Conservation (phyloP, 352 stramenopile species). For the Globisporangium heterothallicum region DNA sequence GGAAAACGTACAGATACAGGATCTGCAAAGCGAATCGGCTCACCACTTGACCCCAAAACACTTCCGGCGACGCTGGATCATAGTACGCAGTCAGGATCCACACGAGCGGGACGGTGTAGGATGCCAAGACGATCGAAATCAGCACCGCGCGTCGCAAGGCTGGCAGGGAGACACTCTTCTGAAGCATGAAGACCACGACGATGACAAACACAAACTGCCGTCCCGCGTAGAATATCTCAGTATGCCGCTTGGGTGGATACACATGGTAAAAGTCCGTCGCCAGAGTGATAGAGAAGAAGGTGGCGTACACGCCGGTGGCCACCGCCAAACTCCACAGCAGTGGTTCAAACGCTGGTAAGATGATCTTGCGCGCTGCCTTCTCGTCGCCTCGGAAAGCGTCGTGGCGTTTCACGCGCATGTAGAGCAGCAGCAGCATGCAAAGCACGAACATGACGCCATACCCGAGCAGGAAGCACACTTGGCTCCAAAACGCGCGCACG, state of each 20-base stretch:
- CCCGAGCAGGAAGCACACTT: conserved; percentile 23
- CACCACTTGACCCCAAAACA: conserved; percentile 7
- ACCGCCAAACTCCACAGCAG: conserved; percentile 33
- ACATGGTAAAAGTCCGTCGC: conserved; percentile 4
- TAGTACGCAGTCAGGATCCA: conserved; percentile 6
- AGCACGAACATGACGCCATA: conserved; percentile 17
- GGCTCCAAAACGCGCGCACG: background rate
- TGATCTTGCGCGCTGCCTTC: conserved; percentile 24
- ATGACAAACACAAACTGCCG: conserved; percentile 34
- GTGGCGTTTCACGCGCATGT: conserved; percentile 21
- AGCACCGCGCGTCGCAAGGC: conserved; percentile 25
- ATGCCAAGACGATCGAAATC: conserved; percentile 24
- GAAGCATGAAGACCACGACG: conserved; percentile 35
- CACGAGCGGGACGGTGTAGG: conserved; percentile 25
- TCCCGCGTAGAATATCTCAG: conserved; percentile 24
- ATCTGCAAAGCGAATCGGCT: background rate
- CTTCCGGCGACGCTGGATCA: background rate
- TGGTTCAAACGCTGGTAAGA: conserved; percentile 40
- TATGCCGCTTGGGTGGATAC: conserved; percentile 5
- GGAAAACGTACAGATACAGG: conserved; percentile 26
- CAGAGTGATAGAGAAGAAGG: conserved; percentile 14
- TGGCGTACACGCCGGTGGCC: conserved; percentile 9
- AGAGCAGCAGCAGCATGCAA: conserved; percentile 14
- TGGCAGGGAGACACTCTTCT: conserved; percentile 36
- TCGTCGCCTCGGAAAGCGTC: conserved; percentile 18